A percentile compares a stretch with the other conserved stretches of the same genome.
Conservation (phyloP, 257 asterid species). For the Solanum bukasovii region DNA sequence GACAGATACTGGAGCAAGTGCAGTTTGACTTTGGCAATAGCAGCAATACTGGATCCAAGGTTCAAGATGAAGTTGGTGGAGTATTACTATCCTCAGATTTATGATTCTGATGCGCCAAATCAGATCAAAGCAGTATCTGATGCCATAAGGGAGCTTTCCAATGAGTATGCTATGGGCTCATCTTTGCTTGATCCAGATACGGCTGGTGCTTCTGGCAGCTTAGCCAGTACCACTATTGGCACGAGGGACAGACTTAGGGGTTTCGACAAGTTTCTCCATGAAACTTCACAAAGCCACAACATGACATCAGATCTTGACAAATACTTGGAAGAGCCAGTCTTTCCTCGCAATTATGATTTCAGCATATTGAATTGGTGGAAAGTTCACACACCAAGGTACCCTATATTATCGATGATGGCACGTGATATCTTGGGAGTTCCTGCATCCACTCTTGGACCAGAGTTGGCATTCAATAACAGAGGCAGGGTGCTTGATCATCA, state of each 20-base stretch:
- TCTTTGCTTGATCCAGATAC: slow-evolving; percentile 42
- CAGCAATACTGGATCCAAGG: slow-evolving; percentile 85
- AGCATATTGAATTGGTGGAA: slow-evolving; percentile 97
- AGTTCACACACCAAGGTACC: slow-evolving; percentile 95
- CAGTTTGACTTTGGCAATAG: slow-evolving; percentile 60
- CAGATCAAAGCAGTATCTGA: slow-evolving; percentile 54
- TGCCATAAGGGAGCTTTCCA: slow-evolving; percentile 61
- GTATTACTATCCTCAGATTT: slow-evolving; percentile 64
- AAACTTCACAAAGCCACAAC: slow-evolving; percentile 62
- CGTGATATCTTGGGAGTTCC: slow-evolving; percentile 83
- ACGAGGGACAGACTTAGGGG: slow-evolving; percentile 80
- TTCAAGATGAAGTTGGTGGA: slow-evolving; percentile 90
- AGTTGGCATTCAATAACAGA: slow-evolving; percentile 48
- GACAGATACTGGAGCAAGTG: slow-evolving; percentile 82
- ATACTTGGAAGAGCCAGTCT: slow-evolving; percentile 80
- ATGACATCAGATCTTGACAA: slow-evolving; percentile 71
- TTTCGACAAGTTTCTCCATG: slow-evolving; percentile 78
- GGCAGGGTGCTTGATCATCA: slow-evolving; percentile 65
- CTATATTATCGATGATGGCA: slow-evolving; percentile 87
- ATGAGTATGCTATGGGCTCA: slow-evolving; percentile 54
- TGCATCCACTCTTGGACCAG: slow-evolving; percentile 67
- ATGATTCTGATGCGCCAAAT: slow-evolving; percentile 43
- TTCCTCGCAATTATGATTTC: slow-evolving; percentile 80
- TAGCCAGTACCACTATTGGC: slow-evolving; percentile 34
- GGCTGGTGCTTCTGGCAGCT: slow-evolving; percentile 24